A percentile compares a stretch with the other conserved stretches of the same genome.
Evolutionary conservation across 2,329 filamentous ascomycete species (phyloP).

Genomic region (Ophiostoma populinum): DNA sequence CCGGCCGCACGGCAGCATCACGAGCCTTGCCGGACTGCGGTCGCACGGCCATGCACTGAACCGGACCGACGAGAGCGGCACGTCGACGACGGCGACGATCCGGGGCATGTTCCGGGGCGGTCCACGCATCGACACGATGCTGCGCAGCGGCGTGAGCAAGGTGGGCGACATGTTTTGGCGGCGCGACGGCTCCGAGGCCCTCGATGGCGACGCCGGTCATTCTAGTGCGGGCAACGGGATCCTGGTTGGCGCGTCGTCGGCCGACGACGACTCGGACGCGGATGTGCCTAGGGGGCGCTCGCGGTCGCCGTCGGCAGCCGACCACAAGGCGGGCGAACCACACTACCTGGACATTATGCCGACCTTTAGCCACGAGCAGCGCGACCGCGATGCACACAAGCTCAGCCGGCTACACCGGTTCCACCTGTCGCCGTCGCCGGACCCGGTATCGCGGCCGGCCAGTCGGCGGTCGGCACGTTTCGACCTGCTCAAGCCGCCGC

Average conservation of each 20-base stretch:
- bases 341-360: conserved; percentile 36
- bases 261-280: conserved; percentile 28
- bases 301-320: conserved; percentile 13
- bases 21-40: conserved; percentile 33
- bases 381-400: too few relatives aligned
- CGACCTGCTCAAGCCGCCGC: conserved; percentile 30
- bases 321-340: conserved; percentile 16
- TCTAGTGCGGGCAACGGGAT: too few relatives aligned
- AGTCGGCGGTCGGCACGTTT: conserved; percentile 27
- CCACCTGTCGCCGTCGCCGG: neutral
- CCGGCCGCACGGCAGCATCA: conserved; percentile 30
- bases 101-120: conserved; percentile 19
- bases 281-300: conserved; percentile 24
- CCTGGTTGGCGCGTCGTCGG: conserved; percentile 14
- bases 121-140: conserved; percentile 53
- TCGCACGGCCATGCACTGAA: conserved; percentile 14
- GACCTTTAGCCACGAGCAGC: conserved; percentile 21
- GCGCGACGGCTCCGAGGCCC: conserved; percentile 23
- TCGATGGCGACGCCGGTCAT: neutral
- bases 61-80: conserved; percentile 4
- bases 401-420: too few relatives aligned
- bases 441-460: conserved; percentile 16
- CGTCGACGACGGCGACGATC: neutral
- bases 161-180: conserved; percentile 40
- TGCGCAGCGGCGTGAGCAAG: conserved; percentile 41